Conservation (phyloP, 345 rosid species). For the Gossypium longicalyx region DNA sequence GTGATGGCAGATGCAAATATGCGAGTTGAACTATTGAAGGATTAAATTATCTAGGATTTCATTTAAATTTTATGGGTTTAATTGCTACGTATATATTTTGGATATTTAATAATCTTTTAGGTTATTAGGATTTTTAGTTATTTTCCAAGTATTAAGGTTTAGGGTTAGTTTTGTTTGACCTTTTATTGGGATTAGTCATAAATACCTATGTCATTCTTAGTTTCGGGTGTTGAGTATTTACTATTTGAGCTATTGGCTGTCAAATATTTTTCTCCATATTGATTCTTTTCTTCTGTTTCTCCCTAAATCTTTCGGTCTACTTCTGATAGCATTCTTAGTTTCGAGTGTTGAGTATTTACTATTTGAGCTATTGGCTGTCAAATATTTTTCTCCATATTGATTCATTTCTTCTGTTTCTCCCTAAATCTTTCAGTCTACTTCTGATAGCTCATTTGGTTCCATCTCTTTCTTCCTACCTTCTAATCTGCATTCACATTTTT, state of each 20-base stretch:
- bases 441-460: no score
- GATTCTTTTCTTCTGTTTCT: background rate
- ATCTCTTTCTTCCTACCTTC: background rate
- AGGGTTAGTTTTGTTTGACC: background rate
- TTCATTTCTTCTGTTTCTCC: background rate
- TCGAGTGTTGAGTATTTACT: background rate
- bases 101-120: background rate
- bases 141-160: background rate
- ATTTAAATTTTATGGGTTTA: background rate
- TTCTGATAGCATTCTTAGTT: background rate
- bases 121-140: background rate
- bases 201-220: background rate
- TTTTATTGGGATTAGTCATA: background rate
- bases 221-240: background rate
- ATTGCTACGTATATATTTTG: background rate
- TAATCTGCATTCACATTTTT: slow-evolving; percentile 9
- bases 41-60: background rate
- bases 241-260: background rate
- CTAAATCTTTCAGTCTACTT: background rate
- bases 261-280: background rate
- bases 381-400: background rate
- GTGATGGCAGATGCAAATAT: background rate
- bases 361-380: background rate
- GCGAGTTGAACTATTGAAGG: background rate
- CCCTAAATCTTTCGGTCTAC: background rate